phyloP scores from a whole-genome alignment of 805 yeast genomes.

The Pichia deserticola region DNA sequence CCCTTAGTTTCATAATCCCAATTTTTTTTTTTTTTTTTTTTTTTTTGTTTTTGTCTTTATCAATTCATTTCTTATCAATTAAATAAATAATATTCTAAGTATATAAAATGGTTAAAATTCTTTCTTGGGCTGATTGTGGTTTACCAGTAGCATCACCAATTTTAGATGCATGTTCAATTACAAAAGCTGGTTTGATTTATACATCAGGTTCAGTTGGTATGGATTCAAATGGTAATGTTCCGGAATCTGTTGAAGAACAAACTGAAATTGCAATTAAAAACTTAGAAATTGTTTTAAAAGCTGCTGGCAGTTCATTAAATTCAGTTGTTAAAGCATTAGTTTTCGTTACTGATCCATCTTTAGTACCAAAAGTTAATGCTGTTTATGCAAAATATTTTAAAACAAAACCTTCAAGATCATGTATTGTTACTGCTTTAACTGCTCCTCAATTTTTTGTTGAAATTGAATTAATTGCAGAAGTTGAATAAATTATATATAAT shows the following conservation, averaged over 20 bases:
- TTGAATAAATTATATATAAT: constrained; percentile 4
- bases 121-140: constrained; percentile 22
- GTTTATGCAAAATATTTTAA: constrained; percentile 42
- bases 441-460: constrained; percentile 41
- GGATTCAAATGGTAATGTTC: constrained; percentile 29
- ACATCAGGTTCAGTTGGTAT: constrained; percentile 25
- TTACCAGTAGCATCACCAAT: constrained; percentile 16
- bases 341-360: constrained; percentile 37
- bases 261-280: constrained; percentile 37
- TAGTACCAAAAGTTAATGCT: constrained; percentile 36
- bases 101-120: constrained; percentile 9
- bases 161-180: constrained; percentile 18
- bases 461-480: constrained; percentile 35
- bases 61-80: no score
- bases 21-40: no score
- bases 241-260: constrained; percentile 38
- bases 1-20: no score
- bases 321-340: constrained; percentile 41
- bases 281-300: constrained; percentile 33
- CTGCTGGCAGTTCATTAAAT: constrained; percentile 37
- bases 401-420: constrained; percentile 44
- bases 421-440: constrained; percentile 42
- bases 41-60: no score
- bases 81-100: no score
- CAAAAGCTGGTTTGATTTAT: constrained; percentile 22